These are phyloP conservation scores for Aechmea fasciata DNA, from an alignment of 176 grass and related monocot species.

Conservation along the genomic window DNA sequence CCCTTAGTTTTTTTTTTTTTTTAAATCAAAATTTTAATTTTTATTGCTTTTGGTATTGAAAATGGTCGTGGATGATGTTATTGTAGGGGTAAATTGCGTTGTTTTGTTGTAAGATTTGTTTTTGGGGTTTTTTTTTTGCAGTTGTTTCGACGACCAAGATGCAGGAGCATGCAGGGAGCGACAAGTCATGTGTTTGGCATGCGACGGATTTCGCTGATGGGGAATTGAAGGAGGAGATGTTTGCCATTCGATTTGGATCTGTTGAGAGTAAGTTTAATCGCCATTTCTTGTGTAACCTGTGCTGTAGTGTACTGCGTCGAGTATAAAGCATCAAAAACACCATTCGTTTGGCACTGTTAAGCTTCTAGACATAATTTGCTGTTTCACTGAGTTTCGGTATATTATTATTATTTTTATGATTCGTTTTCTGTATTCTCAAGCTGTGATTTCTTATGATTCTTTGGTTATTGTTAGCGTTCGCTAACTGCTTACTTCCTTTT, in stretches of 20 bases:
- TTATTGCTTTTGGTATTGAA: neutral
- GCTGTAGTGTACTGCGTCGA: too few species aligned
- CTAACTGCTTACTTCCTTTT: too few species aligned
- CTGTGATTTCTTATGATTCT: too few species aligned
- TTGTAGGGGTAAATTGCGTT: neutral
- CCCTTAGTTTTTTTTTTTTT: neutral
- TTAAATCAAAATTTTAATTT: neutral
- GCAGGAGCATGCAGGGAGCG: slow-evolving; percentile 71
- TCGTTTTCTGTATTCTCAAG: too few species aligned
- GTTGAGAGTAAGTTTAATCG: slow-evolving; percentile 49
- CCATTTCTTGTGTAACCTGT: neutral
- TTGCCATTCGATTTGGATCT: slow-evolving; percentile 72
- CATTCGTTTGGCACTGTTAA: too few species aligned
- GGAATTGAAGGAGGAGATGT: slow-evolving; percentile 78
- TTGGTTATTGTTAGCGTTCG: too few species aligned
- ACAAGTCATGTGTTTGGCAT: slow-evolving; percentile 83
- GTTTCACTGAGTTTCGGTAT: too few species aligned
- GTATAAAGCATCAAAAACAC: too few species aligned
- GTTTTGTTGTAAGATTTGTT: neutral
- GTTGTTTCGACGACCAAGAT: slow-evolving; percentile 60
- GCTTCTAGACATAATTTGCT: too few species aligned
- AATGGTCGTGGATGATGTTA: neutral
- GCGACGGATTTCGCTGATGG: slow-evolving; percentile 70
- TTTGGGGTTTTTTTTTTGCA: slow-evolving; percentile 11
- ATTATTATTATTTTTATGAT: too few species aligned